These are phyloP conservation scores for Solanum hybrid DNA, from an alignment of 305 asterid genomes.

Conservation along the genomic window DNA sequence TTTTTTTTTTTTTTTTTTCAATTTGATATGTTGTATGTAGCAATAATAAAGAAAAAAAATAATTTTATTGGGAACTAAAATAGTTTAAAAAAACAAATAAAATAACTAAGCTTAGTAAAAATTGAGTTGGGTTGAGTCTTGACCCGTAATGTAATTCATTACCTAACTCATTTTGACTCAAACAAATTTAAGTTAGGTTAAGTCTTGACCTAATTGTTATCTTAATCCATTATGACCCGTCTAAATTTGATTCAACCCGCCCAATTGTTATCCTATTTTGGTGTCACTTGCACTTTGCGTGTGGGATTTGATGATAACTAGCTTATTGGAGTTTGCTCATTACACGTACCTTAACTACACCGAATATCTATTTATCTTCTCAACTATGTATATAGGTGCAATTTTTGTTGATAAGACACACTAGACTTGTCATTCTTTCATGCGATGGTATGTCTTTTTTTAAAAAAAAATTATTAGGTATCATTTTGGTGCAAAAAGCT, in stretches of 20 bases:
- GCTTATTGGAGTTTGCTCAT: background rate
- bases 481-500: background rate
- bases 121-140: background rate
- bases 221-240: no score
- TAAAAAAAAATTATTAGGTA: no score
- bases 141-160: background rate
- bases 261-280: background rate
- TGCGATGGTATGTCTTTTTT: background rate
- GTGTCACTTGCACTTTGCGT: background rate
- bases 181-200: no score
- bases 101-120: no score
- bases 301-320: background rate
- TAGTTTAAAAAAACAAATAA: no score
- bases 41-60: no score
- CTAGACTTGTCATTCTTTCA: background rate
- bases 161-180: background rate
- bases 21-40: no score
- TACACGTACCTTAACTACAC: background rate
- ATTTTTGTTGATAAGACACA: background rate
- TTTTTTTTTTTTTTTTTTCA: background rate
- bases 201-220: background rate
- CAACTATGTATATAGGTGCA: background rate
- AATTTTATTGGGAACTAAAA: background rate
- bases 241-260: background rate
- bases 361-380: background rate